A percentile compares a stretch with the other conserved stretches of the same genome.
These are phyloP conservation scores for Colletotrichum chlorophyti DNA, from an alignment of 2,329 filamentous ascomycete genomes.

Conservation along the genomic window DNA sequence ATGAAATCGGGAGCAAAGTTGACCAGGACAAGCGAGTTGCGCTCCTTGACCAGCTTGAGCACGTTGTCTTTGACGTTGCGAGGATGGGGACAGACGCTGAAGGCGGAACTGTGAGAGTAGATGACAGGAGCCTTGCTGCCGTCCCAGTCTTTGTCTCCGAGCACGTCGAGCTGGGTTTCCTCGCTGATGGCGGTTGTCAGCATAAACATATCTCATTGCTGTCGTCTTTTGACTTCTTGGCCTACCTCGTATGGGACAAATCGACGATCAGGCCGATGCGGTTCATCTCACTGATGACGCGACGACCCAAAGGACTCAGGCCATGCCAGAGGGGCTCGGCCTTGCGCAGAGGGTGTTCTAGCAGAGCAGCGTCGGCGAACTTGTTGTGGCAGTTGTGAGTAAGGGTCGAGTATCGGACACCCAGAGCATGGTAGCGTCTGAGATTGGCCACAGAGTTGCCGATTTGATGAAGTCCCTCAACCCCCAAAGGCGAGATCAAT, in stretches of 20 bases:
- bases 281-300: conserved; percentile 88
- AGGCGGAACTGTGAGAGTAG: conserved; percentile 86
- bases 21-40: conserved; percentile 84
- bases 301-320: conserved; percentile 72
- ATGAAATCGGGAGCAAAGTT: conserved; percentile 88
- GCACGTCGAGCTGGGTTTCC: conserved; percentile 85
- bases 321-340: conserved; percentile 72
- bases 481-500: conserved; percentile 79
- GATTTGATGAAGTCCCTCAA: conserved; percentile 93
- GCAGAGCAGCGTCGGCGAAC: conserved; percentile 84
- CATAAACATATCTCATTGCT: no score
- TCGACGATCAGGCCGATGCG: conserved; percentile 94
- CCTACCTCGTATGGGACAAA: conserved; percentile 70
- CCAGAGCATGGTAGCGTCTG: conserved; percentile 76
- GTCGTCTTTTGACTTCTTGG: no score
- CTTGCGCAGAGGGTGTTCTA: conserved; percentile 56
- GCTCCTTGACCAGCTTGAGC: conserved; percentile 75
- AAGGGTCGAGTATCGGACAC: conserved; percentile 86
- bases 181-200: conserved; percentile 51
- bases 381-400: conserved; percentile 94
- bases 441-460: conserved; percentile 82
- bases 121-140: conserved; percentile 84
- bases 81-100: conserved; percentile 83
- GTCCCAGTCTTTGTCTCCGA: conserved; percentile 70
- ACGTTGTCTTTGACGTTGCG: conserved; percentile 90